Evolutionary conservation across 2,329 filamentous ascomycete genomes (phyloP).

Genomic region (Phialophora tarda): DNA sequence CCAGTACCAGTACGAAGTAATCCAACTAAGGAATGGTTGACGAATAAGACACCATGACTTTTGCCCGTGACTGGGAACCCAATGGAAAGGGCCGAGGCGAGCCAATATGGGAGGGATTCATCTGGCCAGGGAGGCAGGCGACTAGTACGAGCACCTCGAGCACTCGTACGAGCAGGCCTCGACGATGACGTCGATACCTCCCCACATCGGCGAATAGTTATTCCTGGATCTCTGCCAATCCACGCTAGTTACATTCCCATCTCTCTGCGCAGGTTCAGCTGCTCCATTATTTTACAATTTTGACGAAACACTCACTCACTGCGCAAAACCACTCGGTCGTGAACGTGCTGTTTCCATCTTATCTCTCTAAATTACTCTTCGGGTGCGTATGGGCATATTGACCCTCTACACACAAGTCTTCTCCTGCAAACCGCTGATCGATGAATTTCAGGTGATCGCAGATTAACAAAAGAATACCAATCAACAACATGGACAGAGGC

Average conservation of each 20-base stretch:
- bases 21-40: too few species aligned
- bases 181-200: neutral
- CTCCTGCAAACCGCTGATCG: conserved; percentile 5
- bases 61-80: neutral
- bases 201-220: neutral
- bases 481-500: conserved; percentile 57
- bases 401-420: neutral
- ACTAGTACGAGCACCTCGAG: neutral
- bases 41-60: too few species aligned
- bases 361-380: neutral
- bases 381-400: neutral
- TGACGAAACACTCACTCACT: neutral
- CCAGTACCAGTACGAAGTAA: too few species aligned
- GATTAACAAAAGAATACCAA: conserved; percentile 4
- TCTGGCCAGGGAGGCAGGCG: too few species aligned
- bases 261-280: conserved; percentile 14
- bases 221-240: conserved; percentile 15
- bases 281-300: conserved; percentile 11
- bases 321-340: neutral
- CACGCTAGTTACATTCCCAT: conserved; percentile 3
- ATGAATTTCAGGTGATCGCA: conserved; percentile 1
- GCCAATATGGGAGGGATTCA: too few species aligned
- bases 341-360: conserved; percentile 1
- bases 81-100: too few species aligned
- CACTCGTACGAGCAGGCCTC: neutral